Conservation (phyloP, 306 rosid genomes). For the Vigna radiata region DNA sequence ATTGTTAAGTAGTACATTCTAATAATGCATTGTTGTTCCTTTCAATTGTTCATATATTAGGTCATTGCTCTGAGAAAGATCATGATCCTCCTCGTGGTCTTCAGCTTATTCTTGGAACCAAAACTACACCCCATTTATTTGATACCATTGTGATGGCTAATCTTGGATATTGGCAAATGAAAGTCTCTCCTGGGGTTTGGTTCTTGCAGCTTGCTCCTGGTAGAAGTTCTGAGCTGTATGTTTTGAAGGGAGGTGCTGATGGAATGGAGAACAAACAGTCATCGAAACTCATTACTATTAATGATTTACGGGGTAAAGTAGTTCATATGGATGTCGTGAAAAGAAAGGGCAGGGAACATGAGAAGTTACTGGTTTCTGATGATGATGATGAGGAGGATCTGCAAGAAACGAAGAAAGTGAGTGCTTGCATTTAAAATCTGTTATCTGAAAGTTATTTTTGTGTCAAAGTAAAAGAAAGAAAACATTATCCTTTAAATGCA, state of each 20-base stretch:
- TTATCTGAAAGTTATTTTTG: conserved; percentile 24
- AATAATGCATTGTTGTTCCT: conserved; percentile 12
- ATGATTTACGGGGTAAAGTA: conserved; percentile 91
- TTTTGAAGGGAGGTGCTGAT: conserved; percentile 69
- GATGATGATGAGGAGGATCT: conserved; percentile 55
- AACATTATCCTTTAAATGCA: conserved; percentile 1
- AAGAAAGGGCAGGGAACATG: conserved; percentile 91
- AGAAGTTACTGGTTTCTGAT: conserved; percentile 77
- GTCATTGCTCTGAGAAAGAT: conserved; percentile 98
- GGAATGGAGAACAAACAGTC: conserved; percentile 63
- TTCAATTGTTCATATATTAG: conserved; percentile 55
- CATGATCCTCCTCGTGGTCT: conserved; percentile 96
- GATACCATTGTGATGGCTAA: conserved; percentile 99
- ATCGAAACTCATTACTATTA: conserved; percentile 79
- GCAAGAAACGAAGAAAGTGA: conserved; percentile 65
- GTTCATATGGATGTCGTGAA: conserved; percentile 91
- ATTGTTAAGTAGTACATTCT: conserved; percentile 16
- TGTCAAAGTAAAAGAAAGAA: not conserved
- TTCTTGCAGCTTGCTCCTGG: conserved; percentile 97
- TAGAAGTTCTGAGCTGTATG: conserved; percentile 94
- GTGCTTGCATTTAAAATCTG: conserved; percentile 45
- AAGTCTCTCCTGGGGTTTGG: conserved; percentile 99
- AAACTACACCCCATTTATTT: conserved; percentile 83
- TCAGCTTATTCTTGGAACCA: conserved; percentile 95
- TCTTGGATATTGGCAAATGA: conserved; percentile 99